Evolutionary conservation across 345 rosid genomes (phyloP).

Genomic region (Theobroma cacao): DNA sequence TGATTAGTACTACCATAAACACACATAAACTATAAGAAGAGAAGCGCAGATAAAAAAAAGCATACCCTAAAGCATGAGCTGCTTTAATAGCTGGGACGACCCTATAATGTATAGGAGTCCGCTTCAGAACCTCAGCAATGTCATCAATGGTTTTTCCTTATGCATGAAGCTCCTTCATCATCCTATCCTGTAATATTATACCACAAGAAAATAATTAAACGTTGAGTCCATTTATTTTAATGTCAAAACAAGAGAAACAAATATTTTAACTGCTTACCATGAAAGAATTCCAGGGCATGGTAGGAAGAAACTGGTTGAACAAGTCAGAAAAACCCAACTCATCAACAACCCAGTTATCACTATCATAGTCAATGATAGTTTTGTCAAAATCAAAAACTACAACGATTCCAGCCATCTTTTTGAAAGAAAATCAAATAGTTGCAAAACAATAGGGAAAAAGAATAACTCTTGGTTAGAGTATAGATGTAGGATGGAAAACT

Average conservation of each 20-base stretch:
- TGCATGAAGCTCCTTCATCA: slow-evolving; percentile 74
- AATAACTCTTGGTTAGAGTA: too few relatives aligned
- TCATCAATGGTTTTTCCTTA: slow-evolving; percentile 59
- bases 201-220: background rate
- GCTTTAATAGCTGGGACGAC: slow-evolving; percentile 66
- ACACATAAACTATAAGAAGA: background rate
- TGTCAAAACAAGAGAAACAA: background rate
- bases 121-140: slow-evolving; percentile 49
- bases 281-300: slow-evolving; percentile 90
- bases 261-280: slow-evolving; percentile 42
- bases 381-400: slow-evolving; percentile 83
- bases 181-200: slow-evolving; percentile 48
- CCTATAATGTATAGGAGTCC: slow-evolving; percentile 61
- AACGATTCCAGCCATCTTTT: slow-evolving; percentile 41
- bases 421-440: background rate
- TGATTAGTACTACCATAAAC: background rate
- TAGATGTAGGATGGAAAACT: background rate
- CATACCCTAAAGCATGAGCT: slow-evolving; percentile 75
- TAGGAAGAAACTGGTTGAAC: slow-evolving; percentile 76
- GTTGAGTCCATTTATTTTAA: background rate
- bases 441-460: background rate
- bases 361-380: slow-evolving; percentile 78
- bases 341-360: slow-evolving; percentile 81
- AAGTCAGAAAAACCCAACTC: slow-evolving; percentile 65
- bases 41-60: background rate